These are phyloP conservation scores for Suhomyces kunorum DNA, from an alignment of 1,139 yeast species.

Conservation along the genomic window DNA sequence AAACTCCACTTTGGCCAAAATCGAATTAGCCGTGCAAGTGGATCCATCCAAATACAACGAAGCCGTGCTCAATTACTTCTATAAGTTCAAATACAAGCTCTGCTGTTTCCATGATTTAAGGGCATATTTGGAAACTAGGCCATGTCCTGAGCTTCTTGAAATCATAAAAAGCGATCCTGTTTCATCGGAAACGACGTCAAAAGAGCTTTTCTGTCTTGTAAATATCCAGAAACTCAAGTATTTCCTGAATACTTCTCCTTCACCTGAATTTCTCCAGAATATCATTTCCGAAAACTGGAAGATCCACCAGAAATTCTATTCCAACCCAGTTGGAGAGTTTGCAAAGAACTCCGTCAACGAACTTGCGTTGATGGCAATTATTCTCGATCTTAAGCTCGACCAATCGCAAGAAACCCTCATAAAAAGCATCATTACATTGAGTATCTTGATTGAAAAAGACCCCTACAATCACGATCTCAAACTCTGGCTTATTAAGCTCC, in stretches of 20 bases:
- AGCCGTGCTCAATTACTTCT: constrained; percentile 45
- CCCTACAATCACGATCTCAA: constrained; percentile 65
- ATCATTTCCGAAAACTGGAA: constrained; percentile 27
- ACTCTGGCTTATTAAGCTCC: constrained; percentile 70
- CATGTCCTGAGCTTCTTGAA: constrained; percentile 1
- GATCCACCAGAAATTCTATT: constrained; percentile 33
- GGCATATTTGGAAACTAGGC: constrained; percentile 26
- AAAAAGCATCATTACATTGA: constrained; percentile 45
- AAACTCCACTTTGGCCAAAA: constrained; percentile 56
- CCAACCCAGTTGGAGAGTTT: constrained; percentile 36
- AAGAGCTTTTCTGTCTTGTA: constrained; percentile 43
- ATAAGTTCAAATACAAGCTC: constrained; percentile 48
- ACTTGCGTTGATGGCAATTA: constrained; percentile 53
- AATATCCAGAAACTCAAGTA: constrained; percentile 53
- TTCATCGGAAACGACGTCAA: constrained; percentile 14
- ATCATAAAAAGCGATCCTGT: constrained; percentile 11
- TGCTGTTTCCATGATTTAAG: constrained; percentile 64
- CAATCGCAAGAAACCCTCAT: constrained; percentile 18
- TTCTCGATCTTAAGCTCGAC: constrained; percentile 10
- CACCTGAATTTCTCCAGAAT: constrained; percentile 21
- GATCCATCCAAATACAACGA: constrained; percentile 21
- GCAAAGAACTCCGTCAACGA: constrained; percentile 72
- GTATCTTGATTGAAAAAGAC: constrained; percentile 50
- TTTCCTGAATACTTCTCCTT: constrained; percentile 18
- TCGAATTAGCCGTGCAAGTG: constrained; percentile 42